Base-by-base conservation (phyloP, 2,329 filamentous ascomycete species). In the Calonectria crousiana region DNA sequence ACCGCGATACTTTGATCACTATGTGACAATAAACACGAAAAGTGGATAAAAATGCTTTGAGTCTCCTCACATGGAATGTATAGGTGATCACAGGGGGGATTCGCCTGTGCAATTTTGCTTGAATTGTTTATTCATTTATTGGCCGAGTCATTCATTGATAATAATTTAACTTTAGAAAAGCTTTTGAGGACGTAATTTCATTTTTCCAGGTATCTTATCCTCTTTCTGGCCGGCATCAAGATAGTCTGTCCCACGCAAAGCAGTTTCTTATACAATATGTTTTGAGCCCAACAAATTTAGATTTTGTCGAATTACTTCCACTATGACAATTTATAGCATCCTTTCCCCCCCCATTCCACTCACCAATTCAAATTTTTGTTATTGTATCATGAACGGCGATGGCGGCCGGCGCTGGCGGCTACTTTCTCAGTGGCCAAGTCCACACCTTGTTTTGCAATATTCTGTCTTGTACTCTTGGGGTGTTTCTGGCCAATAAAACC, bases 401-500 rank as follows among this genome's bases (percentile, higher is more conserved):
- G 78, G 53, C 47, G 75, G 26, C 65, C 62, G 70, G 67, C 18
- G 67, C 49, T 28, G 14, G 69, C 20, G 1, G 41, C 70, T 14
- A 77, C 76, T 65, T 76, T 77, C 20, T 58, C 73, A 11, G 78
- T 41, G 10, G 82, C 78, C 1, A 81, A 53, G 23, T 82, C 76
- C 38, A 82, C 36, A 8, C 82, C 81, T 32, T 80, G 38, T 41
- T 75, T 76, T 71, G 82, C 77, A 23, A 83, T 51, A 53, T 76
- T 80, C 41, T 82, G 77, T 67, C 80, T 77, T 32, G 74, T 60
- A 20, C 80, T 79, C 32, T 77, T 67, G 2, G 81, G 79, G 16
- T 84, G 79, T 77, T 84, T 85, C 69, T 83, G 78, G 2, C 82
- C 82, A 60, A 87, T 84, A 38, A 89, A 85, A 0, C 87, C 86